A percentile compares a stretch with the other conserved stretches of the same genome.
Evolutionary conservation across 176 grass and related monocot species (phyloP).

Genomic region (Aegilops tauschii): DNA sequence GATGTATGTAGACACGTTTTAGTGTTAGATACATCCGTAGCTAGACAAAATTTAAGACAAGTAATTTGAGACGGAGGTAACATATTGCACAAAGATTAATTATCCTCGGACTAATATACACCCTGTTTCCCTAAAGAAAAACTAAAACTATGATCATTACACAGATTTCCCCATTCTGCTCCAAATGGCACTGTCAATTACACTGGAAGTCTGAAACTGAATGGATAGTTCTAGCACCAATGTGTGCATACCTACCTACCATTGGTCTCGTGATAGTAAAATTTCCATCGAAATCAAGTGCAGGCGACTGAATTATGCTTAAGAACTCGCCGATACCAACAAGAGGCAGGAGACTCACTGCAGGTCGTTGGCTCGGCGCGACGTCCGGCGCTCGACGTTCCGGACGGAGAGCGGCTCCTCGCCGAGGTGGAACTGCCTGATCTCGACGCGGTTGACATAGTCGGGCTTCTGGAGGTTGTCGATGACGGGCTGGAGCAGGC

Average conservation of each 20-base stretch:
- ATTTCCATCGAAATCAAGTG: neutral
- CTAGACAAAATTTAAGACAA: too few relatives aligned
- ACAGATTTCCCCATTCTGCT: neutral
- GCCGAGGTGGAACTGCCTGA: conserved; percentile 93
- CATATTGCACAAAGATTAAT: neutral
- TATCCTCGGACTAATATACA: neutral
- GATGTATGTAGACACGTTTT: too few relatives aligned
- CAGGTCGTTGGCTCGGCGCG: conserved; percentile 75
- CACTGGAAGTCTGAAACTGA: neutral
- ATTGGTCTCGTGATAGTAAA: neutral
- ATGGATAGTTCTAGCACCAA: neutral
- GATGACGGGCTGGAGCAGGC: conserved; percentile 86
- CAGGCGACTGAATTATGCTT: neutral
- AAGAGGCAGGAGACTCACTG: conserved; percentile 52
- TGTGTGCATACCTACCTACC: neutral
- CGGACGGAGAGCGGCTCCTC: conserved; percentile 87
- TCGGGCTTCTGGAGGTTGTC: conserved; percentile 85
- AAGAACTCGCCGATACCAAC: neutral
- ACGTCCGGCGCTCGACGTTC: conserved; percentile 90
- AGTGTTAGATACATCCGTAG: too few relatives aligned
- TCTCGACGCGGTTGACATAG: conserved; percentile 92
- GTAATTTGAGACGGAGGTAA: too few relatives aligned
- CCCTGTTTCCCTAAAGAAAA: too few relatives aligned
- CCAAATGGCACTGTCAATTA: neutral
- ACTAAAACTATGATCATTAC: neutral